Conservation (phyloP, 495 filamentous ascomycete species). For the Pyrenopolyporus hunteri region DNA sequence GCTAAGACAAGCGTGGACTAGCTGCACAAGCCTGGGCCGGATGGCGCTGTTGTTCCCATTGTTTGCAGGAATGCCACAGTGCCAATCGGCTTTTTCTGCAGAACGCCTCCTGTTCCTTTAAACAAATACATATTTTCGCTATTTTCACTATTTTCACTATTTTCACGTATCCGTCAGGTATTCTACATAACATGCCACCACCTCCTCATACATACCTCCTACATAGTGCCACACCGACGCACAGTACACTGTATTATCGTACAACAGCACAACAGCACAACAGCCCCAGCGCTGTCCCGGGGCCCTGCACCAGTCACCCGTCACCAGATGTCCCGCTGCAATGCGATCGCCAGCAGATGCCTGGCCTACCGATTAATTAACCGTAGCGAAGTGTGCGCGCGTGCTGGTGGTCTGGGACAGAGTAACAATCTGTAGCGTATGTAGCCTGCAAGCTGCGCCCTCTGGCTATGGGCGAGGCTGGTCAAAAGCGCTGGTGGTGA, state of each 20-base stretch:
- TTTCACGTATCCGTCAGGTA: no score
- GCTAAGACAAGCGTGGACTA: constrained; percentile 15
- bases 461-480: constrained; percentile 14
- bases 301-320: constrained; percentile 24
- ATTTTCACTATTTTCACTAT: no score
- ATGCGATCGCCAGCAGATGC: constrained; percentile 35
- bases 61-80: constrained; percentile 36
- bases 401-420: constrained; percentile 16
- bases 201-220: no score
- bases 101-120: constrained; percentile 7
- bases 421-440: constrained; percentile 21
- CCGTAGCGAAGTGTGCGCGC: constrained; percentile 18
- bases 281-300: no score
- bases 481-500: constrained; percentile 10
- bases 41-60: constrained; percentile 26
- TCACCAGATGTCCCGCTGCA: constrained; percentile 36
- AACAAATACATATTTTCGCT: no score
- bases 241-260: no score
- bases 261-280: no score
- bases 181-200: no score
- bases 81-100: constrained; percentile 37
- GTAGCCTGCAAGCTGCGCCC: constrained; percentile 25
- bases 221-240: no score
- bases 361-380: constrained; percentile 29
- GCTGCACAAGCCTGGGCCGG: constrained; percentile 13